Evolutionary conservation across 2,329 filamentous ascomycete species (phyloP).

Genomic region (Coniochaeta prunicola): DNA sequence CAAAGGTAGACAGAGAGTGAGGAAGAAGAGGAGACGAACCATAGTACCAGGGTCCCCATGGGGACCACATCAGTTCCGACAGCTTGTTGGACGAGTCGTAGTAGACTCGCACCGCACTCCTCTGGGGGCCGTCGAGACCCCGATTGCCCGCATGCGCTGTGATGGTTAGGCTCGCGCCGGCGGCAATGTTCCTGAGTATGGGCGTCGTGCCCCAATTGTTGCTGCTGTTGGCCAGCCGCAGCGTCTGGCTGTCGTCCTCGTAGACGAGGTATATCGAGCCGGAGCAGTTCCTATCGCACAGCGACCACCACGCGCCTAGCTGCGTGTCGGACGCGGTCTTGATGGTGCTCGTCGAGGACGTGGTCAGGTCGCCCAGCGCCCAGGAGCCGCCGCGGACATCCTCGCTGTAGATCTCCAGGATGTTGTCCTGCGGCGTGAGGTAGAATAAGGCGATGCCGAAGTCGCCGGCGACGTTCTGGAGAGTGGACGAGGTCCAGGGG

Average conservation of each 20-base stretch:
- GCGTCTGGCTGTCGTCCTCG: constrained; percentile 2
- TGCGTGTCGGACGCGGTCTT: constrained; percentile 1
- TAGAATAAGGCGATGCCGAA: constrained; percentile 5
- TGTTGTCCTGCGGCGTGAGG: background rate
- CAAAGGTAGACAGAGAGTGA: too few relatives aligned
- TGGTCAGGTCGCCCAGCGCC: constrained; percentile 1
- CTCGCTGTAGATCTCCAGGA: constrained; percentile 2
- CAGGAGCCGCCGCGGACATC: constrained; percentile 1
- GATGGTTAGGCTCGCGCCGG: background rate
- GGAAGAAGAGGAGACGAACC: background rate
- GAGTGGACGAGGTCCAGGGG: background rate
- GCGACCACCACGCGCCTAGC: constrained; percentile 3
- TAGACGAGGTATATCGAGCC: constrained; percentile 1
- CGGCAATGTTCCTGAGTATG: background rate
- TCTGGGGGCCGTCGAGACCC: background rate
- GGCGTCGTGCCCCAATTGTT: constrained; percentile 1
- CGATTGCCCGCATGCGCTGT: background rate
- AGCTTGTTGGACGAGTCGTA: constrained; percentile 3
- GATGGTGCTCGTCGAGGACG: background rate
- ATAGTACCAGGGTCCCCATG: background rate
- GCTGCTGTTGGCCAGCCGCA: constrained; percentile 2
- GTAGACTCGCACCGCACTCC: background rate
- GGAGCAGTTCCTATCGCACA: constrained; percentile 4
- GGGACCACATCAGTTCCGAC: background rate
- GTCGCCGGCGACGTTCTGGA: background rate